Evolutionary conservation across 23 red algal species (phyloP).

Genomic region (Gracilaria caudata): DNA sequence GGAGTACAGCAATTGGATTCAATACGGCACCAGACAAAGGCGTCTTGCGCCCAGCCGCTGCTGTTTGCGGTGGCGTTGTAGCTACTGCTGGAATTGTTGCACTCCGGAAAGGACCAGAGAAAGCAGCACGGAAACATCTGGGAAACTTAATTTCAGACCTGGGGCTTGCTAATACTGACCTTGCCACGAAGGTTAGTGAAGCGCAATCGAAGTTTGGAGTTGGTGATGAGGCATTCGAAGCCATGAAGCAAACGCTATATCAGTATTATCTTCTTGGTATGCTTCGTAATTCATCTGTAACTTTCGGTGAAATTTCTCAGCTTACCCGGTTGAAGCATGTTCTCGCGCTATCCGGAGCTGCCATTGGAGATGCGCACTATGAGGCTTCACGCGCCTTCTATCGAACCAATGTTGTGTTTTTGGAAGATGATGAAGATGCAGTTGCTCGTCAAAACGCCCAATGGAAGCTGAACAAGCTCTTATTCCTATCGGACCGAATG

Average conservation of each 20-base stretch:
- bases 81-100: conserved; percentile 23
- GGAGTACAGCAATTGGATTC: conserved; percentile 6
- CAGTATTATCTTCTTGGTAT: conserved; percentile 71
- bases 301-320: conserved; percentile 71
- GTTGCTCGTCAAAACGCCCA: conserved; percentile 54
- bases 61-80: conserved; percentile 23
- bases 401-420: conserved; percentile 81
- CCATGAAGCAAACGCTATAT: conserved; percentile 65
- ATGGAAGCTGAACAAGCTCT: conserved; percentile 75
- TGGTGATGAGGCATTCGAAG: conserved; percentile 24
- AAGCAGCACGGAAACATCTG: conserved; percentile 55
- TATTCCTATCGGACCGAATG: conserved; percentile 90
- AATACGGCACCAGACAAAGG: conserved; percentile 18
- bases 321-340: conserved; percentile 75
- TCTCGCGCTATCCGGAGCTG: conserved; percentile 69
- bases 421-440: conserved; percentile 77
- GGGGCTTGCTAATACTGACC: conserved; percentile 40
- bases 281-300: conserved; percentile 41
- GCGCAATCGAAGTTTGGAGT: conserved; percentile 26
- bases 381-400: conserved; percentile 85
- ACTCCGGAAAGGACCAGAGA: conserved; percentile 39
- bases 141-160: conserved; percentile 32
- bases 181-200: conserved; percentile 10
- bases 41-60: conserved; percentile 39
- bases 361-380: conserved; percentile 84